These are phyloP conservation scores for Pisolithus albus DNA, from an alignment of 768 basidiomycete species.

Conservation along the genomic window DNA sequence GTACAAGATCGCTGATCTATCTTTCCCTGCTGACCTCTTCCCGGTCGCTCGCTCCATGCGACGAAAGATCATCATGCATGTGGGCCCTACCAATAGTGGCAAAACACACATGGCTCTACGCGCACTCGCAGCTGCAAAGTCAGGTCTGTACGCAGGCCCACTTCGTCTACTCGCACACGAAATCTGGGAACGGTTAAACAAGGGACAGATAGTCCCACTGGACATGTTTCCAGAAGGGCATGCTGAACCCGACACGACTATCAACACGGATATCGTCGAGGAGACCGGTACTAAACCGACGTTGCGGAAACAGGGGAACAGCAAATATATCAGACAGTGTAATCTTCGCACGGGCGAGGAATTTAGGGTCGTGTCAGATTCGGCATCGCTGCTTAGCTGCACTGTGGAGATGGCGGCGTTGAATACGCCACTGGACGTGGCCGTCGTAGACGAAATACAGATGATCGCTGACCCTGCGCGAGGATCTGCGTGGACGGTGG, in stretches of 20 bases:
- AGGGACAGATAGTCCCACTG: constrained; percentile 77
- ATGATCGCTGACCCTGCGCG: constrained; percentile 79
- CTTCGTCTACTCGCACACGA: constrained; percentile 92
- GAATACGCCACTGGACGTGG: constrained; percentile 53
- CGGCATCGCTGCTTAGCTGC: constrained; percentile 61
- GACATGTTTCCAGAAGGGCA: constrained; percentile 44
- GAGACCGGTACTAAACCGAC: constrained; percentile 19
- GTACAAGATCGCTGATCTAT: constrained; percentile 33
- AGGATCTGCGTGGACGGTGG: constrained; percentile 77
- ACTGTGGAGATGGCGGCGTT: constrained; percentile 88
- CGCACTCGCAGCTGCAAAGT: constrained; percentile 67
- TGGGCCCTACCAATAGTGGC: constrained; percentile 96
- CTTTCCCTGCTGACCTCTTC: constrained; percentile 45
- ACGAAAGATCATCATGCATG: constrained; percentile 87
- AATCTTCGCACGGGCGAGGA: constrained; percentile 94
- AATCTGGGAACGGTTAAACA: constrained; percentile 86
- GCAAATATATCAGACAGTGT: constrained; percentile 54
- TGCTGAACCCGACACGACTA: constrained; percentile 31
- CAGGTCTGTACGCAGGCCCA: constrained; percentile 86
- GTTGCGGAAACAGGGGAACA: constrained; percentile 34
- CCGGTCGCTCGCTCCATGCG: constrained; percentile 49
- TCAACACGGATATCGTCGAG: constrained; percentile 26
- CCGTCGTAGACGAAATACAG: constrained; percentile 95
- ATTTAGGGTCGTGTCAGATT: constrained; percentile 54
- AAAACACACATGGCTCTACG: constrained; percentile 93